Conservation (phyloP, 2,329 filamentous ascomycete genomes). For the Colletotrichum gigasporum region DNA sequence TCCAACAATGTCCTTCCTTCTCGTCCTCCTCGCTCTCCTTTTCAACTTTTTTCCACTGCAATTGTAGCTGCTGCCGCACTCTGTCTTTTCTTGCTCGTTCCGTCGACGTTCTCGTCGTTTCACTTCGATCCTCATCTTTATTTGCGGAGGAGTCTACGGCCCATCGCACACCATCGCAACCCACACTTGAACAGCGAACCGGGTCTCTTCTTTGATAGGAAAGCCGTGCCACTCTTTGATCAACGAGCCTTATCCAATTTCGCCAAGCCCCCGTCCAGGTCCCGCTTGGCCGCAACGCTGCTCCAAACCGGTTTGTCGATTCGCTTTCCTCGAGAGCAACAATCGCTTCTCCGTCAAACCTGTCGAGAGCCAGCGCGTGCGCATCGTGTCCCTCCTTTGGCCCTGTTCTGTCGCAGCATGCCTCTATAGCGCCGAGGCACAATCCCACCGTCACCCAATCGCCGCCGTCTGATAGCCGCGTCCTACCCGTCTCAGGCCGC, state of each 20-base stretch:
- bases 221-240: conserved; percentile 44
- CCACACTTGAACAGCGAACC: background rate
- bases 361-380: no score
- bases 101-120: conserved; percentile 13
- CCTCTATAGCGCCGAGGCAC: conserved; percentile 25
- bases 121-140: conserved; percentile 2
- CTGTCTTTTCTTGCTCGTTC: background rate
- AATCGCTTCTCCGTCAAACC: background rate
- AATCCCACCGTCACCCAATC: conserved; percentile 1
- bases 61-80: background rate
- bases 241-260: conserved; percentile 27
- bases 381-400: conserved; percentile 23
- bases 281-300: conserved; percentile 7
- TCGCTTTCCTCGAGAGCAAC: background rate
- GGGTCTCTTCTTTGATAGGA: conserved; percentile 48
- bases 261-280: conserved; percentile 20
- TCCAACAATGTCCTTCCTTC: background rate
- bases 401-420: conserved; percentile 19
- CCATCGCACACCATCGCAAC: background rate
- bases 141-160: background rate
- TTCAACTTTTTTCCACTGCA: background rate
- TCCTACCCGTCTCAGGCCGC: background rate
- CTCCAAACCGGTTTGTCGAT: conserved; percentile 26
- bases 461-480: conserved; percentile 4
- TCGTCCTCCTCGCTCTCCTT: background rate